These are phyloP conservation scores for Gloeophyllum trabeum DNA, from an alignment of 768 basidiomycete species.

Conservation along the genomic window DNA sequence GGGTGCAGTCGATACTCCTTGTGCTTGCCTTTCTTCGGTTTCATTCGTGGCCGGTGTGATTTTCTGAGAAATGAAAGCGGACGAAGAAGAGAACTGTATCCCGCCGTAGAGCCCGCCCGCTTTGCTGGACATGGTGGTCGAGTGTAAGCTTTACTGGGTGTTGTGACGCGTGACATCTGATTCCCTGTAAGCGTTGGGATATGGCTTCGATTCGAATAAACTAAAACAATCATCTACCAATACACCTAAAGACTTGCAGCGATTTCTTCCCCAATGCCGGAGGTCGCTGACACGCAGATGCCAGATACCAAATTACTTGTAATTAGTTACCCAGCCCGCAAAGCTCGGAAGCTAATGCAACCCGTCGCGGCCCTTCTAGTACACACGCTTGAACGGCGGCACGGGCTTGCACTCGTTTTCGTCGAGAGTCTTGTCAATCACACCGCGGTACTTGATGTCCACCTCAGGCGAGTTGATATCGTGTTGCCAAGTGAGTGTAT, in stretches of 20 bases:
- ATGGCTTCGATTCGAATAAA: no score
- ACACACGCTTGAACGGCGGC: conserved; percentile 96
- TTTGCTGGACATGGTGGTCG: conserved; percentile 59
- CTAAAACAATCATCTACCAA: no score
- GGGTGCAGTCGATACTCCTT: conserved; percentile 11
- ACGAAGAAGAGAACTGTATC: conserved; percentile 70
- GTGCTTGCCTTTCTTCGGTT: conserved; percentile 12
- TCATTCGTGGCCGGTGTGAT: conserved; percentile 7
- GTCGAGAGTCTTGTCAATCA: conserved; percentile 82
- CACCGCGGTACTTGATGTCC: conserved; percentile 79
- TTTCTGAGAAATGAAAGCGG: conserved; percentile 14
- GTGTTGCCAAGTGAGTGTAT: conserved; percentile 87
- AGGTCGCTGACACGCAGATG: no score
- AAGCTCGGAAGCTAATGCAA: no score
- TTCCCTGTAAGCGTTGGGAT: no score
- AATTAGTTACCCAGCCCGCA: no score
- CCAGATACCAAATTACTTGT: no score
- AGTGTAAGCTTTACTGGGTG: no score
- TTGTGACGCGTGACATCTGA: not conserved
- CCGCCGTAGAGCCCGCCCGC: conserved; percentile 83
- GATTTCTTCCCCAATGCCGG: no score
- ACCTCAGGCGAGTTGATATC: conserved; percentile 72
- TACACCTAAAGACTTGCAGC: no score
- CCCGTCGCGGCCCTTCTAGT: conserved; percentile 28
- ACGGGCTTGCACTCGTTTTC: conserved; percentile 95